Conservation (phyloP, 768 basidiomycete species). For the Albatrellus ellisii region DNA sequence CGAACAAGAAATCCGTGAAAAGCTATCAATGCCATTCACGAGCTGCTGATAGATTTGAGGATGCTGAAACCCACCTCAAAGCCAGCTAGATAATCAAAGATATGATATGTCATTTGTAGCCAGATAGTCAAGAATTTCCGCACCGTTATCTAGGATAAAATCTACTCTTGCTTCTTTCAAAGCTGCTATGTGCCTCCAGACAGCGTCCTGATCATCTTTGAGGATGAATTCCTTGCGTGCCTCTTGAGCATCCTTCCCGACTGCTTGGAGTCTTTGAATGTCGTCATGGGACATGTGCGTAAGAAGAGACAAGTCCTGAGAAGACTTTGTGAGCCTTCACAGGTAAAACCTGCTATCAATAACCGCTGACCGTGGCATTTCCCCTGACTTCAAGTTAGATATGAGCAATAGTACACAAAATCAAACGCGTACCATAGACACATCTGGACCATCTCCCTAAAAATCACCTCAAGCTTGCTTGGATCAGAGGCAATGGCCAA, state of each 20-base stretch:
- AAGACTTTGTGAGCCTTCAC: background rate
- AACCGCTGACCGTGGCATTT: slow-evolving; percentile 66
- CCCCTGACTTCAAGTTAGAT: slow-evolving; percentile 41
- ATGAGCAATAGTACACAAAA: background rate
- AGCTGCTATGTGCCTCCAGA: slow-evolving; percentile 59
- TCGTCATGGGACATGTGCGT: slow-evolving; percentile 77
- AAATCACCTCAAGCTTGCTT: slow-evolving; percentile 47
- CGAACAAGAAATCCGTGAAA: slow-evolving; percentile 87
- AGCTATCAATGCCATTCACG: slow-evolving; percentile 33
- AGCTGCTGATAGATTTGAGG: background rate
- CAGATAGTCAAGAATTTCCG: background rate
- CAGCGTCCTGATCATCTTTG: slow-evolving; percentile 62
- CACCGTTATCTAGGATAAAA: slow-evolving; percentile 87
- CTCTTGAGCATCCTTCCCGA: slow-evolving; percentile 68
- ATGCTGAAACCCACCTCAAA: slow-evolving; percentile 51
- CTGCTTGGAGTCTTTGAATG: slow-evolving; percentile 70
- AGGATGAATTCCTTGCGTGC: slow-evolving; percentile 73
- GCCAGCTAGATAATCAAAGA: slow-evolving; percentile 42
- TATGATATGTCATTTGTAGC: background rate
- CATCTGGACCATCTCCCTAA: slow-evolving; percentile 83
- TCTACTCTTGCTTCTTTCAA: slow-evolving; percentile 49
- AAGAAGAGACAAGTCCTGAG: slow-evolving; percentile 85
- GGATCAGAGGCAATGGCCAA: slow-evolving; percentile 30
- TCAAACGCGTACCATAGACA: slow-evolving; percentile 51
- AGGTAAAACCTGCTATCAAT: background rate